Evolutionary conservation across 2,329 filamentous ascomycete genomes (phyloP).

Genomic region (Claviceps arundinis): DNA sequence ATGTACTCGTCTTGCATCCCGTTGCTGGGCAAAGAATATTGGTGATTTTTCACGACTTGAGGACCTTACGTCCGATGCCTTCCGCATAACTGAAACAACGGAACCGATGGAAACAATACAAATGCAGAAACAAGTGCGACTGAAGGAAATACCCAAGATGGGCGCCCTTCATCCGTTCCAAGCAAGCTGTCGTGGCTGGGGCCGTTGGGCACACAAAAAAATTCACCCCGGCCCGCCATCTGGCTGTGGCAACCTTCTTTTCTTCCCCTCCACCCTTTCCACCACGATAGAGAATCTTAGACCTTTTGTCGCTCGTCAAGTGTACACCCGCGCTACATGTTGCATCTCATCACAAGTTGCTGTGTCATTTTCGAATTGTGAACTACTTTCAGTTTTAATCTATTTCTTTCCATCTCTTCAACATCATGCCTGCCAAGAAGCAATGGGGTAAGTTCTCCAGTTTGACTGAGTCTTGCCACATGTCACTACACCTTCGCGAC

Average conservation of each 20-base stretch:
- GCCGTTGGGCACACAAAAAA: not conserved
- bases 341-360: not conserved
- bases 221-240: not conserved
- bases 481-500: slow-evolving; percentile 2
- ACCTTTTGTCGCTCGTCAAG: not conserved
- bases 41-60: too few relatives aligned
- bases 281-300: not conserved
- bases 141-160: too few relatives aligned
- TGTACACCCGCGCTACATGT: not conserved
- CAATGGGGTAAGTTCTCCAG: slow-evolving; percentile 26
- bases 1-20: too few relatives aligned
- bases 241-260: not conserved
- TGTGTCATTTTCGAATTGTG: not conserved
- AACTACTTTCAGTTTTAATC: not conserved
- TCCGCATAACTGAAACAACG: too few relatives aligned
- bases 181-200: not conserved
- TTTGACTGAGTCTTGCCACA: slow-evolving; percentile 3
- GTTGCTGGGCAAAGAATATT: too few relatives aligned
- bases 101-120: too few relatives aligned
- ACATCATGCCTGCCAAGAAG: slow-evolving; percentile 26
- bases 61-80: too few relatives aligned
- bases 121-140: too few relatives aligned
- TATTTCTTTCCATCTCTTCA: too few relatives aligned
- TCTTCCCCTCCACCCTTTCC: not conserved
- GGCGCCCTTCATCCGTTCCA: not conserved